These are phyloP conservation scores for Allium cepa DNA, from an alignment of 106 monocot genomes.

Conservation along the genomic window DNA sequence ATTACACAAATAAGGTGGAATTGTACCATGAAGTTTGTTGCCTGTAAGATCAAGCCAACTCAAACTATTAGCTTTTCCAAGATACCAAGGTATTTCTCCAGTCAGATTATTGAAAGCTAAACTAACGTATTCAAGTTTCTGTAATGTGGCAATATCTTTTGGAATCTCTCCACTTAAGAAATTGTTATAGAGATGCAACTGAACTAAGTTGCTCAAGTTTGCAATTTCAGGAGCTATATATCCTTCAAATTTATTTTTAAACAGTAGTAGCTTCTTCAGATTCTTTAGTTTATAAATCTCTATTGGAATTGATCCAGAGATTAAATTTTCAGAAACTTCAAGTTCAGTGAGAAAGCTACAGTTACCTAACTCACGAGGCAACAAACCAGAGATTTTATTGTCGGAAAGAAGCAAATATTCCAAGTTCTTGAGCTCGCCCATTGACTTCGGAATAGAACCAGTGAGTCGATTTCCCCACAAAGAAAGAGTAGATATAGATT, in stretches of 20 bases:
- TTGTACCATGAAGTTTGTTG: constrained; percentile 44
- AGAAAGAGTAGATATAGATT: constrained; percentile 16
- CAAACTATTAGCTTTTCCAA: constrained; percentile 41
- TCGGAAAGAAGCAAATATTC: constrained; percentile 20
- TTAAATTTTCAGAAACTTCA: constrained; percentile 33
- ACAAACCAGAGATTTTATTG: constrained; percentile 36
- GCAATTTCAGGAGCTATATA: constrained; percentile 41
- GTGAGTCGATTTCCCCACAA: constrained; percentile 43
- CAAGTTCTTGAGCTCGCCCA: constrained; percentile 35
- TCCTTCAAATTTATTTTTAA: constrained; percentile 39
- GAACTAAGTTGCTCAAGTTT: constrained; percentile 26
- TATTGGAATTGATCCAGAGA: constrained; percentile 36
- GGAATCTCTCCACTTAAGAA: constrained; percentile 45
- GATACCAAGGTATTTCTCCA: constrained; percentile 40
- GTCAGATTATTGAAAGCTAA: constrained; percentile 52
- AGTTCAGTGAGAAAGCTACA: constrained; percentile 35
- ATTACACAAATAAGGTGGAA: constrained; percentile 47
- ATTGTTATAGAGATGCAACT: constrained; percentile 44
- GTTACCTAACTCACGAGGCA: constrained; percentile 58
- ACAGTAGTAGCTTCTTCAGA: constrained; percentile 38
- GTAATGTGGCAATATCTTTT: constrained; percentile 28
- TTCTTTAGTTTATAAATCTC: constrained; percentile 32
- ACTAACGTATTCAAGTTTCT: constrained; percentile 30
- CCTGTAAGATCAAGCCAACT: constrained; percentile 42
- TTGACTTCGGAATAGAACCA: constrained; percentile 36